Percentiles rank a stretch among this genome's conserved stretches.
Evolutionary conservation across 2,329 filamentous ascomycete species (phyloP).

Genomic region (Exophiala viscosa): DNA sequence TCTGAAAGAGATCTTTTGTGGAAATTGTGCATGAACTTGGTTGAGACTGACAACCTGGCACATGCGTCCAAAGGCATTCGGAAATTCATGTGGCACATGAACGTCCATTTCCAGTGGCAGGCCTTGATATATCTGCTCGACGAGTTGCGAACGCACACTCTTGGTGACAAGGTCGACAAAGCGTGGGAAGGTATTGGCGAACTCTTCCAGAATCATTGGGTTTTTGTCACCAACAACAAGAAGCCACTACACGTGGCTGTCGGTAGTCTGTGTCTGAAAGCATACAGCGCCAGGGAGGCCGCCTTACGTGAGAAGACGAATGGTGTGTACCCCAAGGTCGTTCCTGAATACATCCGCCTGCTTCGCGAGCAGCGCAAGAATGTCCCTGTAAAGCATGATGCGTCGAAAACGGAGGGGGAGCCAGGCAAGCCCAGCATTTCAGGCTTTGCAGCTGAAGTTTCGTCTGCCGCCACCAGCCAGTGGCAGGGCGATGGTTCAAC

Average conservation of each 20-base stretch:
- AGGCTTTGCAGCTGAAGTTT: neutral
- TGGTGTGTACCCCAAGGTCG: slow-evolving; percentile 18
- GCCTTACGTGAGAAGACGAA: slow-evolving; percentile 19
- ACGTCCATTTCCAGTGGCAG: slow-evolving; percentile 51
- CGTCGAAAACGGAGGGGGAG: neutral
- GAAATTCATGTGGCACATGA: slow-evolving; percentile 46
- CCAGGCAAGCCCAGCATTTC: neutral
- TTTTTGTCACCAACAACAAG: slow-evolving; percentile 35
- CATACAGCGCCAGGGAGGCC: slow-evolving; percentile 38
- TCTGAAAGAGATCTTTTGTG: slow-evolving; percentile 41
- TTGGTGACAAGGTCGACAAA: slow-evolving; percentile 35
- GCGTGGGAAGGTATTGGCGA: slow-evolving; percentile 47
- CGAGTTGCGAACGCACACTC: slow-evolving; percentile 37
- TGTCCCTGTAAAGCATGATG: neutral
- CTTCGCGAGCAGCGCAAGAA: slow-evolving; percentile 23
- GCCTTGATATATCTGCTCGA: slow-evolving; percentile 50
- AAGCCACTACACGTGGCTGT: slow-evolving; percentile 43
- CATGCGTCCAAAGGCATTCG: slow-evolving; percentile 39
- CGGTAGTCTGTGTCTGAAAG: slow-evolving; percentile 41
- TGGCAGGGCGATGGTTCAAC: neutral
- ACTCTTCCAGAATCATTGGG: slow-evolving; percentile 42
- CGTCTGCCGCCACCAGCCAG: too few relatives aligned
- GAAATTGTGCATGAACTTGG: slow-evolving; percentile 36
- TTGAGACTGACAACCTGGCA: slow-evolving; percentile 40
- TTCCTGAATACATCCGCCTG: slow-evolving; percentile 23